phyloP scores from a whole-genome alignment of 2,329 filamentous ascomycete species.

The Mariannaea sp. region DNA sequence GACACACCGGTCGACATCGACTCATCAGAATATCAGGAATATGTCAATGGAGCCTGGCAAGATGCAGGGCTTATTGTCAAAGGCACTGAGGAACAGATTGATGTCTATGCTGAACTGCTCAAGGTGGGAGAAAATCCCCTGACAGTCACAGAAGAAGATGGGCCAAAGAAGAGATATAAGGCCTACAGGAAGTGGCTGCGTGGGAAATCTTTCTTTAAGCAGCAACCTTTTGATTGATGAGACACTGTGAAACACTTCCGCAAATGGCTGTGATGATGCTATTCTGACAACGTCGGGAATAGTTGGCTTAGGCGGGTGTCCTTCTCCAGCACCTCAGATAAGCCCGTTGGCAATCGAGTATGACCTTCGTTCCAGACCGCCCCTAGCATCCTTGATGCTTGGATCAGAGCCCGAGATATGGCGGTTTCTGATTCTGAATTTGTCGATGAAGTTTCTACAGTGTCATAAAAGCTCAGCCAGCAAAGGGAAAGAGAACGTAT shows the following conservation, averaged over 20 bases:
- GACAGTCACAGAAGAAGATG: constrained; percentile 85
- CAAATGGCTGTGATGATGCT: not conserved
- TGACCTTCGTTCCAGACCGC: constrained; percentile 31
- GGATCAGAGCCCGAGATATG: constrained; percentile 25
- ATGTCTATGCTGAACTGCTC: constrained; percentile 77
- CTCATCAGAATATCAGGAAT: constrained; percentile 75
- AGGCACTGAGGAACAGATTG: constrained; percentile 52
- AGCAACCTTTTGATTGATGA: constrained; percentile 67
- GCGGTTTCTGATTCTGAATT: constrained; percentile 1
- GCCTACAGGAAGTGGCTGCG: constrained; percentile 93
- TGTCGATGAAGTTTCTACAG: constrained; percentile 39
- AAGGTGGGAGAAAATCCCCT: constrained; percentile 80
- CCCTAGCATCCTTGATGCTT: constrained; percentile 30
- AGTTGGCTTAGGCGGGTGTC: constrained; percentile 41
- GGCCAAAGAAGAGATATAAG: constrained; percentile 92
- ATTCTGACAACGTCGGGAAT: constrained; percentile 20
- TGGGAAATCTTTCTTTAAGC: constrained; percentile 96
- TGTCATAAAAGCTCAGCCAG: constrained; percentile 61
- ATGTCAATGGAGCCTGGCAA: constrained; percentile 71
- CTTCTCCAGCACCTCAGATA: constrained; percentile 29
- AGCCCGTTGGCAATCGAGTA: constrained; percentile 13
- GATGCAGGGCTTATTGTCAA: constrained; percentile 59
- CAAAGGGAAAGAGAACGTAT: constrained; percentile 65
- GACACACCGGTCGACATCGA: constrained; percentile 65
- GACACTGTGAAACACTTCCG: not conserved